Base-by-base conservation (phyloP, 805 yeast species). In the Sugiyamaella valdiviana region DNA sequence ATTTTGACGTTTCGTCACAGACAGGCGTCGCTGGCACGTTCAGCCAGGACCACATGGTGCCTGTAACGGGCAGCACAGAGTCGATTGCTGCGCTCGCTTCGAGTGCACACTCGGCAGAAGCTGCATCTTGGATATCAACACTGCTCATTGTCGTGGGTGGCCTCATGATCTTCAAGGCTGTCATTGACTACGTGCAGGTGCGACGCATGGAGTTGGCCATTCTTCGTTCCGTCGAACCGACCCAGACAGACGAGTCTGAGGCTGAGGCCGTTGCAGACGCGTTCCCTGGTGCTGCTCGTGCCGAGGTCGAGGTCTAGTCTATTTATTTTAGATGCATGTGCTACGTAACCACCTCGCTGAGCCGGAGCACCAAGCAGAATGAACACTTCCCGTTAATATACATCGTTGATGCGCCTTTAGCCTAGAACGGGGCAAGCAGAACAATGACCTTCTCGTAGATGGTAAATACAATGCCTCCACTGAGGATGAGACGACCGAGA, bases 391-490 rank as follows among this genome's bases (percentile, higher is more conserved):
- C 35, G n/a, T n/a, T n/a, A n/a, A n/a, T n/a, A n/a, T n/a, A n/a
- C n/a, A n/a, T n/a, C n/a, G n/a, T 6, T 26, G 9, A 4, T 26
- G 9, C 32, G n/a, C 32, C 32, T 26, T 12, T 26, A 26, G n/a
- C 14, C 14, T 26, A 26, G n/a, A 26, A 26, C 9, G 32, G 32
- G n/a, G 32, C 32, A 29, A 41, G 36, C n/a, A 83, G 45, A 36
- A 73, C 77, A 65, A 91, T 73, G 71, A 91, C 83, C 69, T 89
- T 86, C 65, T 91, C 99, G 66, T 91, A 91, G 49, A 93, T 86
- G 17, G 98, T 93, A 70, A 91, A 91, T 23, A 93, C 97, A 57
- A 91, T 91, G 60, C 99, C 99, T 52, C 99, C 99, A 68, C 95
- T 85, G 62, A 91, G 75, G 32, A 90, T 80, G 63, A 91, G 75